A percentile compares a stretch with the other conserved stretches of the same genome.
phyloP scores from a whole-genome alignment of 176 grass and related monocot genomes.

The Bonia amplexicaulis region DNA sequence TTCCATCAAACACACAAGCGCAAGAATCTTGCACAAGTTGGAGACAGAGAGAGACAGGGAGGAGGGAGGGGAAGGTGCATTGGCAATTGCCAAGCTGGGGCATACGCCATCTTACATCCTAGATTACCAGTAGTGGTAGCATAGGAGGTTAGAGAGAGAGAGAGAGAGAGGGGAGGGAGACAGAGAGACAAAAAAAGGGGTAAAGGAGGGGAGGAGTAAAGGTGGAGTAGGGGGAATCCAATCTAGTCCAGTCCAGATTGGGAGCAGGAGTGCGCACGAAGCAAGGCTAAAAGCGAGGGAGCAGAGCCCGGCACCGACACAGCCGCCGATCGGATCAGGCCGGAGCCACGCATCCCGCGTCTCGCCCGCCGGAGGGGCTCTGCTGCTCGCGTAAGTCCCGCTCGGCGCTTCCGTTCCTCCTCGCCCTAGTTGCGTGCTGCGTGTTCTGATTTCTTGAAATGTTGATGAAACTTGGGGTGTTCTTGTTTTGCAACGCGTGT shows the following conservation, averaged over 20 bases:
- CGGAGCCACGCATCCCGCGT: not conserved
- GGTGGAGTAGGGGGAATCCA: not conserved
- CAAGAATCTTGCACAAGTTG: not conserved
- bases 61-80: not conserved
- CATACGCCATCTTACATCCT: not conserved
- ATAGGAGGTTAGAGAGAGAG: no score
- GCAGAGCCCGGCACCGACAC: not conserved
- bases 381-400: not conserved
- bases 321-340: conserved; percentile 3
- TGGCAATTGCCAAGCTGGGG: not conserved
- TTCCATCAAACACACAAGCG: not conserved
- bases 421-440: not conserved
- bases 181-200: conserved; percentile 7
- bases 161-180: not conserved
- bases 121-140: not conserved
- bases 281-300: not conserved
- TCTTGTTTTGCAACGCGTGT: not conserved
- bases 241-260: conserved; percentile 4
- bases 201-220: not conserved
- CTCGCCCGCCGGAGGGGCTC: not conserved
- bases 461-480: not conserved
- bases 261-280: conserved; percentile 12
- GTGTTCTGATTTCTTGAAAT: not conserved
- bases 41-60: not conserved
- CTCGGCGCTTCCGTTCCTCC: not conserved